Percentiles rank a stretch among this genome's conserved stretches.
phyloP scores from a whole-genome alignment of 108 stramenopile genomes.

The Asterionellopsis glacialis region DNA sequence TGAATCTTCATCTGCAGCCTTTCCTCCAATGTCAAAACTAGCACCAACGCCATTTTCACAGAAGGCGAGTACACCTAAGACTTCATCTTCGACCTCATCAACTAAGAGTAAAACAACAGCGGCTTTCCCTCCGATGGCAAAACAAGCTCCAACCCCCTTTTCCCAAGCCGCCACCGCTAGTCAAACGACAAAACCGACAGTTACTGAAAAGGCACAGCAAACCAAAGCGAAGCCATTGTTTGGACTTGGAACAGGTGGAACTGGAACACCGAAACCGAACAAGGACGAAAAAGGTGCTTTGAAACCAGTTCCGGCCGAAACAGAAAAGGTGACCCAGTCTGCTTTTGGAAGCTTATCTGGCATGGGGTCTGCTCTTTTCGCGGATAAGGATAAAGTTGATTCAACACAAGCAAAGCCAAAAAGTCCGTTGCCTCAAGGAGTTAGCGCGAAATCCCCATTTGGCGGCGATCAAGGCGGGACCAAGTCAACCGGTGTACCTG shows the following conservation, averaged over 20 bases:
- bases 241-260: no score
- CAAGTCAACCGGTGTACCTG: slow-evolving; percentile 3
- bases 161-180: slow-evolving; percentile 1
- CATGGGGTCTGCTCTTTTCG: neutral
- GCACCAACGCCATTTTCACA: slow-evolving; percentile 55
- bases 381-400: neutral
- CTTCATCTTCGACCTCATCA: neutral
- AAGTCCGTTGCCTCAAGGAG: no score
- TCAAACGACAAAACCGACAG: neutral
- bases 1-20: slow-evolving; percentile 18
- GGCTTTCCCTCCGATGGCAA: slow-evolving; percentile 26
- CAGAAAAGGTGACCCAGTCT: neutral
- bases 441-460: neutral
- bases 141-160: slow-evolving; percentile 28
- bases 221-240: no score
- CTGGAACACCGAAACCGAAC: no score
- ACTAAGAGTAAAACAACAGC: neutral
- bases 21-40: slow-evolving; percentile 56
- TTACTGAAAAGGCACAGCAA: neutral
- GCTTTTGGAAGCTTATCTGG: slow-evolving; percentile 7
- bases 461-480: no score
- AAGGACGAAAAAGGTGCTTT: no score
- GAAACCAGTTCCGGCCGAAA: no score
- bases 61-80: neutral
- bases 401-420: slow-evolving; percentile 3